phyloP scores from a whole-genome alignment of 2,329 filamentous ascomycete species.

The Claviceps monticola region DNA sequence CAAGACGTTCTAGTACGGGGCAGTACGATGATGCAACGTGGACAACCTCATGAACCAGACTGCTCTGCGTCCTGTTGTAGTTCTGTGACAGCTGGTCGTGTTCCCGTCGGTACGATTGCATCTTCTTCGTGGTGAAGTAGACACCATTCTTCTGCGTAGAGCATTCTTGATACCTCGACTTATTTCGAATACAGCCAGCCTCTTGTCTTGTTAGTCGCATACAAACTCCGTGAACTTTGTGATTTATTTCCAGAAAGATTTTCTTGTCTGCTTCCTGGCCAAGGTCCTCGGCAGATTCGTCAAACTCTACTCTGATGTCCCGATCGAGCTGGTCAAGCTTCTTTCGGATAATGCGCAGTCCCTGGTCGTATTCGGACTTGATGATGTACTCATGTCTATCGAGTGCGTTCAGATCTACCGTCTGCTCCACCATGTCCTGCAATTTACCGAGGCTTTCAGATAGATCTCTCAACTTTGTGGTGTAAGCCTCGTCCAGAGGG shows the following conservation, averaged over 20 bases:
- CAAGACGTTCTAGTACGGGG: slow-evolving; percentile 80
- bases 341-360: slow-evolving; percentile 73
- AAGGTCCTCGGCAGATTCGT: slow-evolving; percentile 62
- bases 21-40: slow-evolving; percentile 88
- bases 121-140: slow-evolving; percentile 80
- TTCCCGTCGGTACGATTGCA: slow-evolving; percentile 72
- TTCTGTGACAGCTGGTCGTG: slow-evolving; percentile 88
- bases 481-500: slow-evolving; percentile 77
- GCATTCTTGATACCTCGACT: slow-evolving; percentile 79
- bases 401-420: slow-evolving; percentile 85
- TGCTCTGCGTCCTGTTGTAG: slow-evolving; percentile 88
- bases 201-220: slow-evolving; percentile 86
- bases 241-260: slow-evolving; percentile 81
- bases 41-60: slow-evolving; percentile 85
- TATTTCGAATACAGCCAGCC: slow-evolving; percentile 85
- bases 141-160: slow-evolving; percentile 98
- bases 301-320: slow-evolving; percentile 75
- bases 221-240: slow-evolving; percentile 92
- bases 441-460: slow-evolving; percentile 71
- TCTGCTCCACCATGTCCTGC: slow-evolving; percentile 97
- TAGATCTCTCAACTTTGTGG: slow-evolving; percentile 62
- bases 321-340: slow-evolving; percentile 74
- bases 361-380: slow-evolving; percentile 94
- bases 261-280: slow-evolving; percentile 95
- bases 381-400: slow-evolving; percentile 98